Evolutionary conservation across 441 rosid species (phyloP), one percentile per base, ranked within the genome.

Genomic region (Aleurites moluccanus): DNA sequence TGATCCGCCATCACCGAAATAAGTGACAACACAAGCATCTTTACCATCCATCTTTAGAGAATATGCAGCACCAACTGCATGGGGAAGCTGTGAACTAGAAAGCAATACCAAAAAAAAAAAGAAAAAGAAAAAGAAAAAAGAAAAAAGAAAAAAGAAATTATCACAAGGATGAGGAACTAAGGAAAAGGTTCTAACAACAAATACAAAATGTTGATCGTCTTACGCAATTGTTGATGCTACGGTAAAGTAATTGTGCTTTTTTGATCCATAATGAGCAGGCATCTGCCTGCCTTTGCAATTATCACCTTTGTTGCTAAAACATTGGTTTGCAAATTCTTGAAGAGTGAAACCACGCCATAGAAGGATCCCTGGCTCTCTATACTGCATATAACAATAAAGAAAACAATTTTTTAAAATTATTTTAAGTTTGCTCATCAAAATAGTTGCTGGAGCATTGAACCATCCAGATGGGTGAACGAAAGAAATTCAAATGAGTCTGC

Each of bases 1-100:
- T 8, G 97, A 78, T 81, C 93, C 89, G 53, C 97, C 97, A 80
- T 92, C 97, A 68, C 99, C 97, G 59, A 92, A 83, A 74, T 80
- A 92, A 75, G 96, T 83, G 70, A 91, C 92, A 4, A 76, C 86
- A 78, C 97, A 94, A 6, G 91, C 94, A 86, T 87, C 83, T 75
- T 86, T 90, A 62, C 40, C 76, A 59, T 94, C 99, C 96, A 92
- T 90, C 87, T 91, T 94, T 67, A 92, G 82, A 59, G 99, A 91
- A 85, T 94, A 92, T 62, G 97, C 98, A 75, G 89, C 94, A 81
- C 97, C 97, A 74, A 92, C 97, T 0, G 99, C 97, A 18, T 94
- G 96, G n/a, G 97, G 97, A 73, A 94, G 75, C 80, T 94, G 98
- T 53, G 97, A 87, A 49, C 99, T 92, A 91, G 6, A 38, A 38